phyloP scores from a whole-genome alignment of 768 basidiomycete genomes.

The Cystobasidium tubakii region DNA sequence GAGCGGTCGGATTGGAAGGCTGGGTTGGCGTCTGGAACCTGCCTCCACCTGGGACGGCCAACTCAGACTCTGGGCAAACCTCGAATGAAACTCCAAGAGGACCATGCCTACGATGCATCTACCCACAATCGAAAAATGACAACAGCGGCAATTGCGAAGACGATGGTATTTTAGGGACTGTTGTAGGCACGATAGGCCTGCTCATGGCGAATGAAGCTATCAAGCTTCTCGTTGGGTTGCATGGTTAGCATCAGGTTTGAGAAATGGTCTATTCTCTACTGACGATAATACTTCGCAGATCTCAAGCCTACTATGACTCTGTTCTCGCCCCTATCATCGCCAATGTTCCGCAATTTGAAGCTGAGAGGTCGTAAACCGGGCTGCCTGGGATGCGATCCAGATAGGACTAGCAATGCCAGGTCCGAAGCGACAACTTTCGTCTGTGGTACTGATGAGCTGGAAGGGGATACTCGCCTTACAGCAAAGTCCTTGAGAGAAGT shows the following conservation, averaged over 20 bases:
- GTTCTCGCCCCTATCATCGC: conserved; percentile 63
- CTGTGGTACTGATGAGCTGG: conserved; percentile 29
- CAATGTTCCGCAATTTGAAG: conserved; percentile 76
- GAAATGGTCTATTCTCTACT: no score
- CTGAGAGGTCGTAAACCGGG: conserved; percentile 64
- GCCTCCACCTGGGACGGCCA: conserved; percentile 32
- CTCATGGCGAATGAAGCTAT: conserved; percentile 84
- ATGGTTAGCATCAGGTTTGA: no score
- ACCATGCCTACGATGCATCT: conserved; percentile 91
- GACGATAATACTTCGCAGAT: no score
- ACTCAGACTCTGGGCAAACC: conserved; percentile 50
- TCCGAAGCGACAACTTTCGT: not conserved
- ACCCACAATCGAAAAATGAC: conserved; percentile 63
- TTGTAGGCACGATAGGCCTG: conserved; percentile 82
- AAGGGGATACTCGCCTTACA: not conserved
- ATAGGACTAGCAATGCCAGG: conserved; percentile 43
- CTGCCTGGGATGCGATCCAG: conserved; percentile 69
- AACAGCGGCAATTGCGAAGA: conserved; percentile 71
- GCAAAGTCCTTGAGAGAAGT: conserved; percentile 56
- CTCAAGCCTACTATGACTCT: conserved; percentile 62
- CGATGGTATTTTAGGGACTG: conserved; percentile 76
- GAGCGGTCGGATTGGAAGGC: conserved; percentile 59
- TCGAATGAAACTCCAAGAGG: conserved; percentile 63
- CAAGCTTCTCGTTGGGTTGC: conserved; percentile 57
- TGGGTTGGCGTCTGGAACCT: conserved; percentile 49